A percentile compares a stretch with the other conserved stretches of the same genome.
phyloP scores from a whole-genome alignment of 2,329 filamentous ascomycete species.

The Arthrobotrys sinensis region DNA sequence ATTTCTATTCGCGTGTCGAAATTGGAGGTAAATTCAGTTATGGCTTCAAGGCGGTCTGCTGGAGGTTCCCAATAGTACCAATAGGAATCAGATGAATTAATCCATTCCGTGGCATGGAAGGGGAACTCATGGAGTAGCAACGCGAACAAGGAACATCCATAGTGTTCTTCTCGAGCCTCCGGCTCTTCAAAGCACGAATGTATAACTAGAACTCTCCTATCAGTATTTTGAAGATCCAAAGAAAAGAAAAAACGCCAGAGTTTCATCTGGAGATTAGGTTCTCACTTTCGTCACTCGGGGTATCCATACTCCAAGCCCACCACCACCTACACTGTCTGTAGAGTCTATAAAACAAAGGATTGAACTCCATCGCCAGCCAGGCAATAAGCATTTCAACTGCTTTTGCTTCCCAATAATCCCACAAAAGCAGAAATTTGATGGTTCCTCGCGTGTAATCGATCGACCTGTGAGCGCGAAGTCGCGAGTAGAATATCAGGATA shows the following conservation, averaged over 20 bases:
- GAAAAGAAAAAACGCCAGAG: neutral
- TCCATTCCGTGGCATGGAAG: slow-evolving; percentile 17
- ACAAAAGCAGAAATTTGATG: slow-evolving; percentile 5
- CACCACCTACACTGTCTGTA: slow-evolving; percentile 8
- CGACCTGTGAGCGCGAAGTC: neutral
- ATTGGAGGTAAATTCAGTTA: slow-evolving; percentile 2
- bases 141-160: slow-evolving; percentile 19
- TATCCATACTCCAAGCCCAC: slow-evolving; percentile 4
- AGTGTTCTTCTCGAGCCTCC: neutral
- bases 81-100: neutral
- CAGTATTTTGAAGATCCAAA: neutral
- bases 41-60: slow-evolving; percentile 13
- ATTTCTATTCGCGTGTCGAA: slow-evolving; percentile 5
- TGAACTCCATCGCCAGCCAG: slow-evolving; percentile 21
- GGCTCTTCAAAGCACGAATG: neutral
- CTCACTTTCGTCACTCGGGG: neutral
- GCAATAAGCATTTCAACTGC: slow-evolving; percentile 26
- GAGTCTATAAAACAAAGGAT: slow-evolving; percentile 8
- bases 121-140: slow-evolving; percentile 31
- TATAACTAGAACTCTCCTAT: neutral
- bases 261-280: neutral
- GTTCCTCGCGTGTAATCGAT: neutral
- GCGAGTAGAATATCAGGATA: slow-evolving; percentile 17
- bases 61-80: slow-evolving; percentile 6
- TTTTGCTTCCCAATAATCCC: slow-evolving; percentile 30